Evolutionary conservation across 2,329 filamentous ascomycete genomes (phyloP).

Genomic region (Claviceps sp.): DNA sequence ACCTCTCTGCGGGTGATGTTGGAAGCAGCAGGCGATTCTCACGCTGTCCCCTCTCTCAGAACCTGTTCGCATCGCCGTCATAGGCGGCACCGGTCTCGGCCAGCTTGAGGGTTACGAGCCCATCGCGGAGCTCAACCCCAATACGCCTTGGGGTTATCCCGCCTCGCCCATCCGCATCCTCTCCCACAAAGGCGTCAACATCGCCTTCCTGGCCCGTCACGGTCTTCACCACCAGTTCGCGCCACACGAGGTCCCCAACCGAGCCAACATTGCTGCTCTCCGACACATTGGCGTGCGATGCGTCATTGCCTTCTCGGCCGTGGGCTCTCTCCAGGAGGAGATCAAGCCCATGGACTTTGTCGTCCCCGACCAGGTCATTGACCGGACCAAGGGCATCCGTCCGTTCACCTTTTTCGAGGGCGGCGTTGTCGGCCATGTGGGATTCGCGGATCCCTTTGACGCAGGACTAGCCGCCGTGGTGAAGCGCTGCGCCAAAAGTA

Average conservation of each 20-base stretch:
- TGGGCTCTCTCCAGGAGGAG: slow-evolving; percentile 81
- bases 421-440: slow-evolving; percentile 85
- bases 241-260: slow-evolving; percentile 86
- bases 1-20: not conserved
- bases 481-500: slow-evolving; percentile 55
- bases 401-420: slow-evolving; percentile 94
- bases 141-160: slow-evolving; percentile 81
- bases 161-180: slow-evolving; percentile 70
- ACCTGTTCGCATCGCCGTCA: slow-evolving; percentile 72
- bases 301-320: slow-evolving; percentile 89
- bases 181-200: slow-evolving; percentile 65
- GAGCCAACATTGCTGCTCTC: slow-evolving; percentile 96
- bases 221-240: slow-evolving; percentile 78
- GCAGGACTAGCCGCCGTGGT: slow-evolving; percentile 62
- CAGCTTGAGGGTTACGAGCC: slow-evolving; percentile 78
- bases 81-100: slow-evolving; percentile 85
- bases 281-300: slow-evolving; percentile 78
- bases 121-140: slow-evolving; percentile 61
- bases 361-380: slow-evolving; percentile 90
- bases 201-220: slow-evolving; percentile 92
- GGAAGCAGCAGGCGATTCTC: not conserved
- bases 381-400: slow-evolving; percentile 87
- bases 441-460: slow-evolving; percentile 94
- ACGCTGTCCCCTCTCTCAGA: slow-evolving; percentile 24
- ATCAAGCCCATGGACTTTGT: slow-evolving; percentile 96